Conservation (phyloP, 495 filamentous ascomycete genomes). For the Penicillium salamii region DNA sequence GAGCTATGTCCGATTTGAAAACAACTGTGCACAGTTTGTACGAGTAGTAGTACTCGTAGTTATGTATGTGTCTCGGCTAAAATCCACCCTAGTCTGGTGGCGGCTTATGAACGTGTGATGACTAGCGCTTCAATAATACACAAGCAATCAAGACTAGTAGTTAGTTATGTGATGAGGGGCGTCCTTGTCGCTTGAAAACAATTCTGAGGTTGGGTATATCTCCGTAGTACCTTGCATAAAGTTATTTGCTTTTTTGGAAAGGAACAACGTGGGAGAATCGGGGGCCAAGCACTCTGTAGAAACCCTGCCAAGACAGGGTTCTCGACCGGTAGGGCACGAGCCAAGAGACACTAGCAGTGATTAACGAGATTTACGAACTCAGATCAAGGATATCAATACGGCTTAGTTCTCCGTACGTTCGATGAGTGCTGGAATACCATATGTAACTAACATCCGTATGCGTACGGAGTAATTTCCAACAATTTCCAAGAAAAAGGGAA, state of each 20-base stretch:
- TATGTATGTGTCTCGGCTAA: background rate
- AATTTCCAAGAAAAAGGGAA: background rate
- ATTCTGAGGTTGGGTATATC: background rate
- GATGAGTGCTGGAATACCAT: too few relatives aligned
- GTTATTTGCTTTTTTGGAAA: background rate
- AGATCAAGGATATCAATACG: background rate
- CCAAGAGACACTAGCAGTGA: background rate
- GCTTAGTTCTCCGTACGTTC: too few relatives aligned
- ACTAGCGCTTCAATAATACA: background rate
- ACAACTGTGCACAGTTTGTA: background rate
- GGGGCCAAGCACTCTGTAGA: too few relatives aligned
- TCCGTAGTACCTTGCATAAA: constrained; percentile 4
- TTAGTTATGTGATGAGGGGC: background rate
- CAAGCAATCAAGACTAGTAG: background rate
- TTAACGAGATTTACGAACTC: background rate
- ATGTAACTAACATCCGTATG: too few relatives aligned
- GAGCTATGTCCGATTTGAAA: background rate
- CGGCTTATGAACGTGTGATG: background rate
- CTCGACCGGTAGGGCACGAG: background rate
- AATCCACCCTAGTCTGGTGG: background rate
- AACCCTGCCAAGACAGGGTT: background rate
- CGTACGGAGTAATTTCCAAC: too few relatives aligned
- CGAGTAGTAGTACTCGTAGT: background rate
- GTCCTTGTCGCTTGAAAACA: background rate
- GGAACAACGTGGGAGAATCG: background rate